Conservation (phyloP, 2,329 filamentous ascomycete species). For the Thielaviopsis punctulata region DNA sequence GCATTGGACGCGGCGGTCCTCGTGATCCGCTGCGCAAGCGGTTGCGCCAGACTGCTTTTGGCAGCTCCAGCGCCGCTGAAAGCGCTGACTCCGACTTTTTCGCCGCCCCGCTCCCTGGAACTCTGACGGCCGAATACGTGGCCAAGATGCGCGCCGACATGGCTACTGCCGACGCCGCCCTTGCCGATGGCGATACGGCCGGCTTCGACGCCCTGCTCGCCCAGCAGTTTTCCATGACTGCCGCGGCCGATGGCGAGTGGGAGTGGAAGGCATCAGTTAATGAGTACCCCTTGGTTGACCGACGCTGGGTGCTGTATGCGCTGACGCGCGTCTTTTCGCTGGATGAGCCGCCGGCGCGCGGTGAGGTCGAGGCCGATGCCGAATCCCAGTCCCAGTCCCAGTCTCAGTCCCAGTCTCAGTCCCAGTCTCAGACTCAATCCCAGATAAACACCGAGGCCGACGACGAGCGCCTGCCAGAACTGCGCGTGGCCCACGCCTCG, state of each 20-base stretch:
- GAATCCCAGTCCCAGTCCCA: no score
- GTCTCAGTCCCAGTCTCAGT: no score
- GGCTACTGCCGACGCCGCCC: slow-evolving; percentile 29
- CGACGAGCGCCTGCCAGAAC: slow-evolving; percentile 9
- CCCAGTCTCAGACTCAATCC: no score
- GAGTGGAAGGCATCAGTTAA: slow-evolving; percentile 26
- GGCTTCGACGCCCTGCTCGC: slow-evolving; percentile 35
- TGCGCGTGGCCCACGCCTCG: slow-evolving; percentile 27
- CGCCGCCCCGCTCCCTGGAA: slow-evolving; percentile 27
- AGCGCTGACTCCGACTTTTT: slow-evolving; percentile 4
- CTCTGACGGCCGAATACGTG: slow-evolving; percentile 32
- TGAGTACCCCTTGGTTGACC: slow-evolving; percentile 39
- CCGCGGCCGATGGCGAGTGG: slow-evolving; percentile 19
- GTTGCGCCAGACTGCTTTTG: neutral
- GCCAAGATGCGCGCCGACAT: slow-evolving; percentile 27
- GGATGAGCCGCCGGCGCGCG: slow-evolving; percentile 25
- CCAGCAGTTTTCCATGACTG: slow-evolving; percentile 29
- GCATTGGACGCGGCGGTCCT: slow-evolving; percentile 46
- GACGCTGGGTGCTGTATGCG: slow-evolving; percentile 46
- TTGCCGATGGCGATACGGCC: slow-evolving; percentile 27
- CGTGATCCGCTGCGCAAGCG: slow-evolving; percentile 18
- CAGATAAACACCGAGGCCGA: no score
- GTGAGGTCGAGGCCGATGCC: slow-evolving; percentile 22
- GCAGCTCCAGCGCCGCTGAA: neutral
- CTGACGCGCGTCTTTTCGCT: slow-evolving; percentile 45